Conservation (phyloP, 1,139 yeast species). For the Geotrichum histeridarum region DNA sequence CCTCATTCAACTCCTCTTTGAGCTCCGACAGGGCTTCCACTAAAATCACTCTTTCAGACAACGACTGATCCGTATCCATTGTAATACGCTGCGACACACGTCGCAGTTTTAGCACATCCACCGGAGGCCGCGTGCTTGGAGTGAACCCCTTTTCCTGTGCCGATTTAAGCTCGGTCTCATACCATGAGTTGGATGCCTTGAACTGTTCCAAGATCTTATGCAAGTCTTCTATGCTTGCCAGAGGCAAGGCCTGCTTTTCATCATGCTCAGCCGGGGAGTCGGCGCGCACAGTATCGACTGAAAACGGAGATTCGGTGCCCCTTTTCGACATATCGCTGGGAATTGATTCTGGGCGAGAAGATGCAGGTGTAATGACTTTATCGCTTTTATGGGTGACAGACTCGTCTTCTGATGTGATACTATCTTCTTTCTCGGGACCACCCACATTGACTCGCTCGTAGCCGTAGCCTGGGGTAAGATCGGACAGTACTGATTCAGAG, state of each 20-base stretch:
- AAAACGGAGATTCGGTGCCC: slow-evolving; percentile 8
- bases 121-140: slow-evolving; percentile 31
- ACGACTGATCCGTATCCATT: slow-evolving; percentile 28
- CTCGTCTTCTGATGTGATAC: slow-evolving; percentile 5
- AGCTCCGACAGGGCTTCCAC: slow-evolving; percentile 31
- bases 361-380: background rate
- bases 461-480: slow-evolving; percentile 25
- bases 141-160: slow-evolving; percentile 32
- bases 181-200: slow-evolving; percentile 36
- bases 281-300: slow-evolving; percentile 9
- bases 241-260: background rate
- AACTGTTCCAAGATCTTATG: slow-evolving; percentile 26
- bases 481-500: slow-evolving; percentile 23
- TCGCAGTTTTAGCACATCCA: slow-evolving; percentile 31
- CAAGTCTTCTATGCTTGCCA: background rate
- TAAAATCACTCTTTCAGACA: slow-evolving; percentile 32
- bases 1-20: slow-evolving; percentile 35
- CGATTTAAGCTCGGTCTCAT: slow-evolving; percentile 32
- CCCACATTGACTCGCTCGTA: slow-evolving; percentile 25
- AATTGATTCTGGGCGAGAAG: background rate
- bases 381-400: background rate
- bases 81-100: slow-evolving; percentile 33
- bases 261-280: background rate
- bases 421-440: slow-evolving; percentile 10
- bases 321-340: slow-evolving; percentile 3